Percentiles rank a stretch among this genome's conserved stretches.
Conservation (phyloP, 2,329 filamentous ascomycete genomes). For the Magnaporthiopsis poae region DNA sequence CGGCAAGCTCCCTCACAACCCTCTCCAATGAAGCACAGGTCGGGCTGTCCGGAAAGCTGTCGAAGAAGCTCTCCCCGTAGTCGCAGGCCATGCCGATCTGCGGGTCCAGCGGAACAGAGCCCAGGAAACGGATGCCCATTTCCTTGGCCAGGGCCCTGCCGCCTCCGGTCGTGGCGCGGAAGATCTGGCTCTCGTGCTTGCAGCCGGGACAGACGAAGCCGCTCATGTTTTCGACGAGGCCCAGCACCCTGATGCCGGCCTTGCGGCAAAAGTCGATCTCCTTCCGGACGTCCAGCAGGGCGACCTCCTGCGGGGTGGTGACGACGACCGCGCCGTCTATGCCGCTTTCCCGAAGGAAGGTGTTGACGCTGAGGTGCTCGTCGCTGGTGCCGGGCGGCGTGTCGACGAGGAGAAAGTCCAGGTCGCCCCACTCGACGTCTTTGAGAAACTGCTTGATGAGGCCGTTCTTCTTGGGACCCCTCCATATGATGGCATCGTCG, state of each 20-base stretch:
- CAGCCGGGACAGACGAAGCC: conserved; percentile 94
- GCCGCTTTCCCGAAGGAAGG: conserved; percentile 78
- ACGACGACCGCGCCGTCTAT: conserved; percentile 90
- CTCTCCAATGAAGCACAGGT: conserved; percentile 71
- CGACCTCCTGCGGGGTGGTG: conserved; percentile 90
- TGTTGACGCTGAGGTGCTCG: conserved; percentile 89
- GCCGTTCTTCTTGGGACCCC: conserved; percentile 96
- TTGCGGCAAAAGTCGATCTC: conserved; percentile 97
- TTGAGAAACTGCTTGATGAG: conserved; percentile 96
- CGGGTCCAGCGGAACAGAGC: conserved; percentile 82
- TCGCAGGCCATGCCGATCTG: conserved; percentile 94
- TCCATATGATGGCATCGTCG: conserved; percentile 94
- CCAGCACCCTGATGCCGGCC: conserved; percentile 77
- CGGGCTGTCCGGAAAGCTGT: conserved; percentile 85
- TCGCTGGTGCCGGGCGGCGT: conserved; percentile 92
- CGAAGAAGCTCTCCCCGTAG: conserved; percentile 94
- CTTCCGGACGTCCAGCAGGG: conserved; percentile 84
- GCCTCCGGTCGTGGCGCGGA: conserved; percentile 82
- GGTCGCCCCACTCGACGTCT: conserved; percentile 92
- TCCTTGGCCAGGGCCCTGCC: conserved; percentile 71
- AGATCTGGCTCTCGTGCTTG: conserved; percentile 72
- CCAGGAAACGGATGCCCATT: conserved; percentile 79
- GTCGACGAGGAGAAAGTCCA: conserved; percentile 88
- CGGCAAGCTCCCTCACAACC: conserved; percentile 66
- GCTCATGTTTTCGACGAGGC: conserved; percentile 95